phyloP scores from a whole-genome alignment of 2,329 filamentous ascomycete species.

The Penicillium psychrosexuale region DNA sequence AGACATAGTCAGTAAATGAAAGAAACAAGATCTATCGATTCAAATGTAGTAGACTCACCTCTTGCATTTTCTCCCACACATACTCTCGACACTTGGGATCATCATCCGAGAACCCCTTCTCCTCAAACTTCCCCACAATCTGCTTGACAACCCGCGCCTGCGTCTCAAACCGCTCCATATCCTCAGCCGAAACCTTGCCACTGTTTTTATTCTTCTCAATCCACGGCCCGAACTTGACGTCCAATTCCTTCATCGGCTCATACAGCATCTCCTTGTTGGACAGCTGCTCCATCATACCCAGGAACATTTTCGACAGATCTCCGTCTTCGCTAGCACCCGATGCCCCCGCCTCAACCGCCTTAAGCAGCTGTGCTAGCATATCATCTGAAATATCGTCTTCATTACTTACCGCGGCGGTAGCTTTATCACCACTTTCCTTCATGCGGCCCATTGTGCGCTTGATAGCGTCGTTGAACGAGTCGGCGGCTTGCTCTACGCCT shows the following conservation, averaged over 20 bases:
- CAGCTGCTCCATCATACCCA: slow-evolving; percentile 98
- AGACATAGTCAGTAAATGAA: slow-evolving; percentile 13
- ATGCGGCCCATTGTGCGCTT: slow-evolving; percentile 93
- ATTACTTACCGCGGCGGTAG: slow-evolving; percentile 67
- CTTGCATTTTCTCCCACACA: slow-evolving; percentile 96
- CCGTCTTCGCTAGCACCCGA: slow-evolving; percentile 64
- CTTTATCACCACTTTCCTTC: slow-evolving; percentile 82
- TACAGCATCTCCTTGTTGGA: slow-evolving; percentile 98
- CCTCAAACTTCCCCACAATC: slow-evolving; percentile 87
- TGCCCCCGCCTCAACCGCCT: slow-evolving; percentile 71
- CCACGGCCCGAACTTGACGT: slow-evolving; percentile 91
- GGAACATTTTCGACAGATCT: slow-evolving; percentile 89
- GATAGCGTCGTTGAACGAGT: slow-evolving; percentile 88
- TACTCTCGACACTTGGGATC: slow-evolving; percentile 81
- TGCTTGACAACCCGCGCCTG: slow-evolving; percentile 77
- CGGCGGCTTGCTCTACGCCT: slow-evolving; percentile 48
- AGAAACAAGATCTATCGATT: neutral
- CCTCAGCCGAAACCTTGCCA: slow-evolving; percentile 59
- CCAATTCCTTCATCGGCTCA: slow-evolving; percentile 95
- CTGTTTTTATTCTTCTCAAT: slow-evolving; percentile 70
- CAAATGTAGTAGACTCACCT: slow-evolving; percentile 56
- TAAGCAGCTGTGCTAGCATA: slow-evolving; percentile 86
- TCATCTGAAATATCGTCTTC: slow-evolving; percentile 67
- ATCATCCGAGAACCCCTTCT: slow-evolving; percentile 73
- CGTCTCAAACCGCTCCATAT: slow-evolving; percentile 74